Percentiles rank a stretch among this genome's conserved stretches.
Evolutionary conservation across 2,329 filamentous ascomycete genomes (phyloP).

Genomic region (Raffaelea arxii): DNA sequence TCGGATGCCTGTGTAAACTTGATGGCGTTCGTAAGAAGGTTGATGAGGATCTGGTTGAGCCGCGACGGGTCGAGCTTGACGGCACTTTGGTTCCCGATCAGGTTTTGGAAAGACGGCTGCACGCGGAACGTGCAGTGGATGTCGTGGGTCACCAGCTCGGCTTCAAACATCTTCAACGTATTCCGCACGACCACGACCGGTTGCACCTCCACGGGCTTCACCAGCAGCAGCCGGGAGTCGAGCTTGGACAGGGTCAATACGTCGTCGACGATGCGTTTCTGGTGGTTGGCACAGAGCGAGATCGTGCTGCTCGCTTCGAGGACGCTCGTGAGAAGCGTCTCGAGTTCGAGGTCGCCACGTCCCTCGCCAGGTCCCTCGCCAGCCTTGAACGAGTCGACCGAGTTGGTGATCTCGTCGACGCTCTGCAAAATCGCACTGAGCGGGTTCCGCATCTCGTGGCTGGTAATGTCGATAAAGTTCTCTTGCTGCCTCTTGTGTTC

Average conservation of each 20-base stretch:
- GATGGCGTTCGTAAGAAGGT: constrained; percentile 60
- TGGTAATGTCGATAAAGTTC: constrained; percentile 67
- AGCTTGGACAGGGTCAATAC: constrained; percentile 65
- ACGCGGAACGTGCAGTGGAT: constrained; percentile 63
- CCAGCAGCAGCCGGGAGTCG: constrained; percentile 62
- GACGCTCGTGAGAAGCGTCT: constrained; percentile 41
- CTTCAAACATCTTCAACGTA: constrained; percentile 69
- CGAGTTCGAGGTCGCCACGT: constrained; percentile 21
- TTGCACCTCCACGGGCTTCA: constrained; percentile 60
- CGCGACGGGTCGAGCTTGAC: constrained; percentile 67
- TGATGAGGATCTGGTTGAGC: constrained; percentile 65
- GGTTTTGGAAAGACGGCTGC: constrained; percentile 54
- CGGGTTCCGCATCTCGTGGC: constrained; percentile 69
- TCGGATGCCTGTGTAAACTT: constrained; percentile 55
- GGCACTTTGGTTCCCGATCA: constrained; percentile 52
- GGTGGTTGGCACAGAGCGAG: constrained; percentile 67
- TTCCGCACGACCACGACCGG: constrained; percentile 55
- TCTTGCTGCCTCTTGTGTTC: constrained; percentile 66
- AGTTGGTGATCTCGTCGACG: constrained; percentile 58
- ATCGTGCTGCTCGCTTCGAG: constrained; percentile 76
- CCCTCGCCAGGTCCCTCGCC: constrained; percentile 10
- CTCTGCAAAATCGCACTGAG: constrained; percentile 67
- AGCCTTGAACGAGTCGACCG: constrained; percentile 33
- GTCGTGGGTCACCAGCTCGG: constrained; percentile 60
- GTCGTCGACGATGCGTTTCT: constrained; percentile 68